These are phyloP conservation scores for Claviceps cyperi DNA, from an alignment of 2,329 filamentous ascomycete genomes.

Conservation along the genomic window DNA sequence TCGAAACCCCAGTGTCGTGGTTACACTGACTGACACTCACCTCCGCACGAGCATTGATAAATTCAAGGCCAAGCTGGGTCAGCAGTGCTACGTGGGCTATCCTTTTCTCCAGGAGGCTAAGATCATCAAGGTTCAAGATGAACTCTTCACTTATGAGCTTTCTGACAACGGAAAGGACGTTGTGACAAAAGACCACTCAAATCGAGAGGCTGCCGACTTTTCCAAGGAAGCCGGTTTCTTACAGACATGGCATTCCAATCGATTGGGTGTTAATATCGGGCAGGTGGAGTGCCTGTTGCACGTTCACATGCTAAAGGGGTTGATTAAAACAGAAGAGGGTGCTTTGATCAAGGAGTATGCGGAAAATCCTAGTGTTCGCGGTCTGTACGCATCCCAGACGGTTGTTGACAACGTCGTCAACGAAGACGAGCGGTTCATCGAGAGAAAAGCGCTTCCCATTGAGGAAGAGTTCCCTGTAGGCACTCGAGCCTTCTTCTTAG, in stretches of 20 bases:
- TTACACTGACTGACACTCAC: slow-evolving; percentile 68
- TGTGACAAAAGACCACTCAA: slow-evolving; percentile 54
- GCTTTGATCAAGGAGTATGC: slow-evolving; percentile 88
- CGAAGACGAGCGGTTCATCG: slow-evolving; percentile 84
- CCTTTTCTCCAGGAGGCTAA: slow-evolving; percentile 92
- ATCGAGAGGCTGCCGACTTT: slow-evolving; percentile 68
- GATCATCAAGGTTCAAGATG: slow-evolving; percentile 77
- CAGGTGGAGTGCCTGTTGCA: slow-evolving; percentile 79
- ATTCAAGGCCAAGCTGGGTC: slow-evolving; percentile 67
- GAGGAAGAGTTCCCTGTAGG: slow-evolving; percentile 80
- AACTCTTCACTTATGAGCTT: slow-evolving; percentile 77
- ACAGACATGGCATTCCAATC: slow-evolving; percentile 79
- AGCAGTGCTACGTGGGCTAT: slow-evolving; percentile 82
- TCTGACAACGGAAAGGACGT: slow-evolving; percentile 51
- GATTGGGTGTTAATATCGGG: slow-evolving; percentile 76
- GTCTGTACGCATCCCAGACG: slow-evolving; percentile 80
- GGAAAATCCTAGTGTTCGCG: slow-evolving; percentile 70
- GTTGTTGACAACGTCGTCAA: slow-evolving; percentile 83
- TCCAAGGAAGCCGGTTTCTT: slow-evolving; percentile 71
- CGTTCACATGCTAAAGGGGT: slow-evolving; percentile 84
- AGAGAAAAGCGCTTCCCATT: slow-evolving; percentile 73
- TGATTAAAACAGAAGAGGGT: slow-evolving; percentile 80
- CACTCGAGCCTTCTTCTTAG: slow-evolving; percentile 81
- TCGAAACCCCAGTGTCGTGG: slow-evolving; percentile 88
- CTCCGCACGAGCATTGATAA: slow-evolving; percentile 52